Conservation (phyloP, 805 yeast genomes). For the Starmerella bombicola region DNA sequence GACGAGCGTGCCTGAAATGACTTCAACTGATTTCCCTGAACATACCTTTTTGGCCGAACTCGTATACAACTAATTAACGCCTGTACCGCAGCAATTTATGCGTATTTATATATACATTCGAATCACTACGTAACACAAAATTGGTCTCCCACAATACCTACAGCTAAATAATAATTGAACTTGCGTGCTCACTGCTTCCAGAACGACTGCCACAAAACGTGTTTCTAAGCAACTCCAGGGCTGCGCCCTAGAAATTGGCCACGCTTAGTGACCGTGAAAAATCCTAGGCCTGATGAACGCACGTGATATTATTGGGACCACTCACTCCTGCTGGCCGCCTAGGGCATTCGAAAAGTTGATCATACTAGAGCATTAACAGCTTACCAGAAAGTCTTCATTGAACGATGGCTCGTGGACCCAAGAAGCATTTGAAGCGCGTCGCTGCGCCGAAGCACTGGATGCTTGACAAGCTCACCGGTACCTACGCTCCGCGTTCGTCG, state of each 20-base stretch:
- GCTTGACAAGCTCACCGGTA: conserved; percentile 99
- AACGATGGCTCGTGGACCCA: conserved; percentile 41
- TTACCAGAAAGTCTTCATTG: conserved; percentile 14
- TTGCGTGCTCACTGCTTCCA: no score
- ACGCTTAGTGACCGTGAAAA: not conserved
- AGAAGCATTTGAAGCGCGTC: conserved; percentile 98
- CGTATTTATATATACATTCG: no score
- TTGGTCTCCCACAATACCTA: no score
- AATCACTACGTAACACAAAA: no score
- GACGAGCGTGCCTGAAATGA: no score
- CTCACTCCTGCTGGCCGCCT: conserved; percentile 10
- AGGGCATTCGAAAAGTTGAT: conserved; percentile 14
- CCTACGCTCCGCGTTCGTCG: conserved; percentile 99
- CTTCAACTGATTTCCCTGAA: no score
- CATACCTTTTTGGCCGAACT: no score
- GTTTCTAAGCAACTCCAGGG: not conserved
- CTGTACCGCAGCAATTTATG: no score
- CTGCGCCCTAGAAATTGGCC: not conserved
- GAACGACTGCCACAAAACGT: no score
- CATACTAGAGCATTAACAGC: conserved; percentile 8
- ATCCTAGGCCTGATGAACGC: not conserved
- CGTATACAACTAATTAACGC: no score
- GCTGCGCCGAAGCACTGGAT: conserved; percentile 99
- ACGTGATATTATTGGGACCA: conserved; percentile 18
- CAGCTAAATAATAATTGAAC: no score